Conservation (phyloP, 352 stramenopile species). For the Salisapilia sapeloensis region DNA sequence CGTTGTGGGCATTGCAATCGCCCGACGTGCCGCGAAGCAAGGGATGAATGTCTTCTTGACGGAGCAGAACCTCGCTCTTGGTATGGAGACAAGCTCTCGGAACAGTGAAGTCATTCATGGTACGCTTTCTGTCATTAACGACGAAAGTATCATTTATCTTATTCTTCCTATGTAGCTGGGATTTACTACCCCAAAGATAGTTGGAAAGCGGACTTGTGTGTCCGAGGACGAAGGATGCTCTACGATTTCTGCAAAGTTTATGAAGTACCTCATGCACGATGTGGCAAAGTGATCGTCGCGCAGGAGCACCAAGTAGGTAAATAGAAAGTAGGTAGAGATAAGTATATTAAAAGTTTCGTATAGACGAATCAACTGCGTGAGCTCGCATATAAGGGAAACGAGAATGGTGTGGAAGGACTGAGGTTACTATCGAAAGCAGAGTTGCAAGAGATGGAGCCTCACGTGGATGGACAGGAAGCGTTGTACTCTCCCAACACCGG, state of each 20-base stretch:
- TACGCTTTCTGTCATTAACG: constrained; percentile 6
- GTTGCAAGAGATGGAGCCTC: constrained; percentile 22
- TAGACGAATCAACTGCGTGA: constrained; percentile 18
- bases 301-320: constrained; percentile 35
- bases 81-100: constrained; percentile 76
- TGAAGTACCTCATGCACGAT: constrained; percentile 61
- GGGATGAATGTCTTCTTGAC: constrained; percentile 75
- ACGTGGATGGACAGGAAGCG: constrained; percentile 46
- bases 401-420: constrained; percentile 48
- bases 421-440: constrained; percentile 21
- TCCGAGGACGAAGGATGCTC: constrained; percentile 74
- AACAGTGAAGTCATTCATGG: constrained; percentile 95
- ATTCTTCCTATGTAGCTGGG: constrained; percentile 12
- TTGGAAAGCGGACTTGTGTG: constrained; percentile 85
- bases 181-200: constrained; percentile 89
- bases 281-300: constrained; percentile 93
- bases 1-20: constrained; percentile 60
- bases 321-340: constrained; percentile 15
- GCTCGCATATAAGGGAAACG: constrained; percentile 14
- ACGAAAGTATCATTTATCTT: neutral
- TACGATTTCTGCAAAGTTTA: constrained; percentile 86
- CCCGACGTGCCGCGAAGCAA: constrained; percentile 24
- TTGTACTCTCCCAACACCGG: constrained; percentile 91
- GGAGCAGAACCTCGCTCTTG: constrained; percentile 68
- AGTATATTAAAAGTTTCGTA: neutral